Base-by-base conservation (phyloP, 2,329 filamentous ascomycete species). In the Fusarium newnesense region DNA sequence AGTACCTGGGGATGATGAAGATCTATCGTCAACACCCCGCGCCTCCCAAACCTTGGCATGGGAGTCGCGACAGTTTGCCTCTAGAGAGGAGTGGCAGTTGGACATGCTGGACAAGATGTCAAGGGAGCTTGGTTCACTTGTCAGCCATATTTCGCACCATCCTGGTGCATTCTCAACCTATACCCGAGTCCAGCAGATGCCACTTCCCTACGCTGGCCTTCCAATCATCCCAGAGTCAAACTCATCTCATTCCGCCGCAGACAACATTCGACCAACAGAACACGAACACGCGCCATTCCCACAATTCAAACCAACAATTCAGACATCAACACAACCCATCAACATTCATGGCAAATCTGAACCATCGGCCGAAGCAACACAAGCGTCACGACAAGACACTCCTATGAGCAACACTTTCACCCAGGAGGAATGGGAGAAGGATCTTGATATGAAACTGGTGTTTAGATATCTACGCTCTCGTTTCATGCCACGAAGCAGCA, bases 161-260 rank as follows among this genome's bases (percentile, higher is more conserved):
- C 95, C 96, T 1, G 94, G 94, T 4, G 94, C 96, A 2, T 98
- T 98, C 80, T 93, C 91, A 19, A 94, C 94, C 1, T 97, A 97
- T 79, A 85, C 89, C 28, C 88, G 88, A 64, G 84, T 92, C 57
- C 88, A 92, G 75, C 86, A 91, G 73, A 87, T 87, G 79, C 85
- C 90, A 4, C 86, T 94, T 21, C 92, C 94, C 9, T 97, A 97
- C 80, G 94, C 94, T 26, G 94, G 94, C 10, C 87, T 97, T 50
- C 89, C 93, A 9, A 86, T 90, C 54, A 89, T 91, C 61, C 86
- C 89, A 4, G 90, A 92, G 76, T 80, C 84, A 9, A 79, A 80
- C 21, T 81, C 79, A 21, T 81, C 83, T 10, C 76, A 78, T 40
- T 73, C 75, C 11, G 64, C 79, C 19, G 75, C 78, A 21, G 78